Evolutionary conservation across 1,139 yeast genomes (phyloP).

Genomic region (Hemisphaericaspora subhashii): DNA sequence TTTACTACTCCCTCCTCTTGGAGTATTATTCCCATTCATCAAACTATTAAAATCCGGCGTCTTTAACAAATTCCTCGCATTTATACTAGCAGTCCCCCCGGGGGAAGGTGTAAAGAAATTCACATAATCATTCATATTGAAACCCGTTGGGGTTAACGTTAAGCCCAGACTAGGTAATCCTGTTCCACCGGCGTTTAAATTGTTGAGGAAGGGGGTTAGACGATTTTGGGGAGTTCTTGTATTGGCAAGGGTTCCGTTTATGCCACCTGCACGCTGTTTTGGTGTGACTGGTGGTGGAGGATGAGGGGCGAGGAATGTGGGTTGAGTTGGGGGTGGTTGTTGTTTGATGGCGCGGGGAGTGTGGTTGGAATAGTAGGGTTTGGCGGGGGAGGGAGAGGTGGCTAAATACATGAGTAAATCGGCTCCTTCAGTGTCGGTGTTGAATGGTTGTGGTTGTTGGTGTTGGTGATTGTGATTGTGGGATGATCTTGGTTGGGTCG

Average conservation of each 20-base stretch:
- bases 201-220: constrained; percentile 43
- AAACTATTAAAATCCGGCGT: constrained; percentile 46
- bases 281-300: constrained; percentile 51
- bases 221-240: constrained; percentile 47
- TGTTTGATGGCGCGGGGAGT: constrained; percentile 28
- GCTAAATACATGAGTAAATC: constrained; percentile 79
- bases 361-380: constrained; percentile 43
- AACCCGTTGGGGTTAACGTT: constrained; percentile 63
- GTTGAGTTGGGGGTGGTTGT: constrained; percentile 2
- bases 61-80: constrained; percentile 32
- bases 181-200: constrained; percentile 17
- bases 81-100: constrained; percentile 26
- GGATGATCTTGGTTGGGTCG: constrained; percentile 30
- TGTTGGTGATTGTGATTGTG: constrained; percentile 21
- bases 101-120: constrained; percentile 80
- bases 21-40: constrained; percentile 20
- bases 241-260: constrained; percentile 10
- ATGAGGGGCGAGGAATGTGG: constrained; percentile 23
- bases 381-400: constrained; percentile 80
- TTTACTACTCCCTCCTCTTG: constrained; percentile 19
- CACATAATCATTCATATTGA: constrained; percentile 81
- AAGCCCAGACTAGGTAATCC: constrained; percentile 47
- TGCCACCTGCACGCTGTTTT: too few relatives aligned
- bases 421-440: constrained; percentile 79
- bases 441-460: constrained; percentile 17